Base-by-base conservation (phyloP, 2,329 filamentous ascomycete genomes). In the Penicillium sp. region DNA sequence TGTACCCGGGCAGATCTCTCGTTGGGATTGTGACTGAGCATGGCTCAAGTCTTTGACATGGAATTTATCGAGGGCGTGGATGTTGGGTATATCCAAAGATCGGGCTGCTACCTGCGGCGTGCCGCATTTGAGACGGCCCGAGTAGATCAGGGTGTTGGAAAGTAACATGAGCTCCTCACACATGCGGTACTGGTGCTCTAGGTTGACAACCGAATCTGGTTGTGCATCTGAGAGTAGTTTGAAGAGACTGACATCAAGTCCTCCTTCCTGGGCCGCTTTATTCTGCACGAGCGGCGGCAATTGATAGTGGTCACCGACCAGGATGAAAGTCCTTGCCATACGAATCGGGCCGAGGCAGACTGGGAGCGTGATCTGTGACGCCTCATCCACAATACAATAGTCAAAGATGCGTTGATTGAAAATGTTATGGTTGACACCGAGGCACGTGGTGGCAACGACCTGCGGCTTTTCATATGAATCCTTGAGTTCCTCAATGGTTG, bases 111-210 rank as follows among this genome's bases (percentile, higher is more conserved):
- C 85, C 50, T 83, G 80, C 45, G 88, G 81, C 5, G 87, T 96
- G 24, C 94, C 94, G 69, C 94, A 99, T 67, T 94, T 93, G 37
- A 99, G 82, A 35, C 87, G 85, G 5, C 92, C 93, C n/a, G 87
- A 81, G 76, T 99, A 99, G 66, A 99, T 97, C 54, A 99, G 82
- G 1, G 85, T 89, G 73, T 97, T 99, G 60, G 91, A 95, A 14
- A 99, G 82, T 2, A 88, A 83, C 93, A 97, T 97, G 58, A 99
- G 89, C 59, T 99, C 94, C 64, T 94, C 89, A 67, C 91, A 96
- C 94, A 99, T 99, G 59, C 94, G 90, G 71, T 99, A 99, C 71
- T 99, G 94, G 68, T 97, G 92, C 66, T 94, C 92, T 2, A 99
- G 83, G 61, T 89, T 96, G 59, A 95, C 90, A 2, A 99, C 92